Evolutionary conservation across 805 yeast species (phyloP).

Genomic region (Monosporozyma solicola): DNA sequence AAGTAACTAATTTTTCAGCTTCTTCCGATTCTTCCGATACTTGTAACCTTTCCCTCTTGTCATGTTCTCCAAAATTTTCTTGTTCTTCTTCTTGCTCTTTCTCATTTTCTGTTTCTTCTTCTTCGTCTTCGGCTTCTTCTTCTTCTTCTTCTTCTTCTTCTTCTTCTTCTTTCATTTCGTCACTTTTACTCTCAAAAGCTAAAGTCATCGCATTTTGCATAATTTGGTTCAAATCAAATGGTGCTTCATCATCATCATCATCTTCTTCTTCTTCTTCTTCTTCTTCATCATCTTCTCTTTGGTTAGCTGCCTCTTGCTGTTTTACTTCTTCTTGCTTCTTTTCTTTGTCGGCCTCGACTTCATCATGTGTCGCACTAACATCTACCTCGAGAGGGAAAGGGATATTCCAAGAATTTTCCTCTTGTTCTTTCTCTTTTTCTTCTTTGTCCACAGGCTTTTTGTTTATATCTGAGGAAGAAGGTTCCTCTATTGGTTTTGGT

Average conservation of each 20-base stretch:
- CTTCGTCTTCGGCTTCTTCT: neutral
- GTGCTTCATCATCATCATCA: constrained; percentile 29
- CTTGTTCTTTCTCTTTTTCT: neutral
- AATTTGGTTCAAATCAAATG: constrained; percentile 60
- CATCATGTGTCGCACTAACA: neutral
- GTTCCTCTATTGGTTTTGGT: neutral
- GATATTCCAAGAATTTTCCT: neutral
- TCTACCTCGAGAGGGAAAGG: neutral
- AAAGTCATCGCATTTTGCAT: constrained; percentile 68
- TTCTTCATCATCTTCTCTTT: neutral
- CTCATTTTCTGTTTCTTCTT: neutral
- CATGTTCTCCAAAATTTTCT: neutral
- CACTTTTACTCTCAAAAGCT: constrained; percentile 47
- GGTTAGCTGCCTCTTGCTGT: neutral
- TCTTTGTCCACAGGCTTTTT: neutral
- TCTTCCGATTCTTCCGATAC: neutral
- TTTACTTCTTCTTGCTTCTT: neutral
- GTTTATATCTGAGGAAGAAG: neutral
- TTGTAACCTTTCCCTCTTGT: neutral
- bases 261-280: neutral
- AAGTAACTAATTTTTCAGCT: neutral
- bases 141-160: neutral
- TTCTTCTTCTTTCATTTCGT: neutral
- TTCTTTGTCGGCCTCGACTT: neutral
- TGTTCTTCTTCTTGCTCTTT: neutral